Percentiles rank a stretch among this genome's conserved stretches.
These are phyloP conservation scores for Vararia minispora DNA, from an alignment of 768 basidiomycete species.

Conservation along the genomic window DNA sequence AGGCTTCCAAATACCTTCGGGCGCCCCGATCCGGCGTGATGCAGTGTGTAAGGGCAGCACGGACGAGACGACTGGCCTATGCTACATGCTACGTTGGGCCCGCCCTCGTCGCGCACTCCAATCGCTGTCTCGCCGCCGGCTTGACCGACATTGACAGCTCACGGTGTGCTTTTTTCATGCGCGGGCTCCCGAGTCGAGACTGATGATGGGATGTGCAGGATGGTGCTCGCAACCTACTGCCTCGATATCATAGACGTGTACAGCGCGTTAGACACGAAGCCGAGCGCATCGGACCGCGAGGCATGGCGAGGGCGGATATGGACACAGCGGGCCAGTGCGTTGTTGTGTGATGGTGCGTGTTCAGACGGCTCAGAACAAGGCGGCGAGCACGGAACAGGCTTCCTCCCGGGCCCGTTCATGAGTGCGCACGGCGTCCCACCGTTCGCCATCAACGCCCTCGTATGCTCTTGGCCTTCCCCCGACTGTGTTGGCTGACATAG, in stretches of 20 bases:
- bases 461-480: neutral
- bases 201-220: slow-evolving; percentile 29
- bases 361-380: slow-evolving; percentile 24
- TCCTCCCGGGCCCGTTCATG: slow-evolving; percentile 69
- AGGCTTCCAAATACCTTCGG: too few species aligned
- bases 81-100: too few species aligned
- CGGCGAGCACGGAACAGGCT: slow-evolving; percentile 53
- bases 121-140: slow-evolving; percentile 49
- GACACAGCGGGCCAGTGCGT: slow-evolving; percentile 65
- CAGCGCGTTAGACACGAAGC: slow-evolving; percentile 34
- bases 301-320: slow-evolving; percentile 82
- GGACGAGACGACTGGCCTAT: too few species aligned
- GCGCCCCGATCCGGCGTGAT: too few species aligned
- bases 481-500: neutral
- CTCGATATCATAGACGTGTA: slow-evolving; percentile 77
- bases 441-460: neutral
- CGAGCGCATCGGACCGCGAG: slow-evolving; percentile 39
- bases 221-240: slow-evolving; percentile 85
- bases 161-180: slow-evolving; percentile 31
- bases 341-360: neutral
- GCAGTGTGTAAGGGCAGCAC: too few species aligned
- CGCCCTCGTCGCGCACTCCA: slow-evolving; percentile 54
- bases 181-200: neutral
- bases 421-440: slow-evolving; percentile 21
- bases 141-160: slow-evolving; percentile 63